phyloP scores from a whole-genome alignment of 2,329 filamentous ascomycete species.

The Colletotrichum filicis region DNA sequence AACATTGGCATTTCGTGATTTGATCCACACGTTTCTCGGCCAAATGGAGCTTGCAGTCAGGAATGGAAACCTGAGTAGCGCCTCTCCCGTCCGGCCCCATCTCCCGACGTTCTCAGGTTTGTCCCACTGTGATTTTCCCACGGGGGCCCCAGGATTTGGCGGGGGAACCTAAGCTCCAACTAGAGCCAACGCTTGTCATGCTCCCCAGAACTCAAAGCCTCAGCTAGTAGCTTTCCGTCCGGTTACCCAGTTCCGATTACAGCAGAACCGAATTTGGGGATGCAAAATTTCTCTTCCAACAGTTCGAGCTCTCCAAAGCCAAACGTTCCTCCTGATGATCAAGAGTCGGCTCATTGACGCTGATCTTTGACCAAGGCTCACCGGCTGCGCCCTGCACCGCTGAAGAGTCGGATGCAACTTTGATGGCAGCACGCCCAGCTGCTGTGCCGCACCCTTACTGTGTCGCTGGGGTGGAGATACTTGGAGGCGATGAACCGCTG shows the following conservation, averaged over 20 bases:
- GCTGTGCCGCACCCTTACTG: neutral
- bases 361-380: neutral
- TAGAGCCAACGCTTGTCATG: neutral
- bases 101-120: conserved; percentile 1
- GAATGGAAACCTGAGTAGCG: neutral
- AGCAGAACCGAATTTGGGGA: neutral
- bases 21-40: neutral
- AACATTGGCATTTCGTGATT: neutral
- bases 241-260: neutral
- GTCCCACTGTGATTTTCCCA: neutral
- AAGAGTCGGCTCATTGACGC: neutral
- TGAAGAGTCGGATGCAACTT: neutral
- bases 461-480: neutral
- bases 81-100: conserved; percentile 25
- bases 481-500: neutral
- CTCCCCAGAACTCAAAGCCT: conserved; percentile 4
- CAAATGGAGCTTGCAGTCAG: neutral
- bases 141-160: conserved; percentile 1
- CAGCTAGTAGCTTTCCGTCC: neutral
- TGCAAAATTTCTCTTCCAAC: neutral
- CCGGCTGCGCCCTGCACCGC: neutral
- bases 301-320: neutral
- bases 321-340: neutral
- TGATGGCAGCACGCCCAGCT: neutral
- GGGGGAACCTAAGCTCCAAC: neutral